Base-by-base conservation (phyloP, 2,329 filamentous ascomycete genomes). In the Paecilomyces sp. region DNA sequence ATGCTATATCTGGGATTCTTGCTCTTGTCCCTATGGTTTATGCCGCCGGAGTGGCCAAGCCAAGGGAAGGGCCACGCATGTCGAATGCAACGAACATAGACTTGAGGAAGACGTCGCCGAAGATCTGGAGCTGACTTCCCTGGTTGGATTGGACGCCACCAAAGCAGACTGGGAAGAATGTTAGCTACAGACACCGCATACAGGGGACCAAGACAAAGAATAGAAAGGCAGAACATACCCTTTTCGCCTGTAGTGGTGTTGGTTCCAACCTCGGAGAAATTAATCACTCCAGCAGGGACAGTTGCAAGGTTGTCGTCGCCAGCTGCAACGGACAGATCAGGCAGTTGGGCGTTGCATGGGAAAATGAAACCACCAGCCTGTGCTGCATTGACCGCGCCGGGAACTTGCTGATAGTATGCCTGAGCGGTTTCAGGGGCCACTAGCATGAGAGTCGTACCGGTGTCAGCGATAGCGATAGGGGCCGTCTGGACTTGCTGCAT, bases 401-500 rank as follows among this genome's bases (percentile, higher is more conserved):
- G 68, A 2, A 89, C 82, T 55, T 78, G 70, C 31, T 69, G 69
- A 74, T 87, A 90, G 75, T 90, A 91, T 34, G 78, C 77, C 30
- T 78, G 69, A 1, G 82, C 83, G n/a, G 88, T 75, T 8, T 78
- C 74, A 15, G 80, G 75, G 31, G 83, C 81, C 28, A 88, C 75
- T 56, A 89, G 81, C 69, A 90, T 77, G 57, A 90, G 77, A 0
- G 87, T 86, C 3, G 86, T 88, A 25, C 87, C 88, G 2, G 88
- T 90, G 72, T 91, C 88, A 30, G 84, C 79, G 58, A 88, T 87
- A 54, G 85, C 82, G 30, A 75, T 74, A 55, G 70, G 63, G 1
- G 65, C 61, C 1, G 65, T 60, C 1, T 65, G 67, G 52, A 74
- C 68, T 11, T 60, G 66, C 67, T 81, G 75, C 2, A 74, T 52